Percentiles rank a stretch among this genome's conserved stretches.
Evolutionary conservation across 2,329 filamentous ascomycete genomes (phyloP).

Genomic region (Colletotrichum abscissum): DNA sequence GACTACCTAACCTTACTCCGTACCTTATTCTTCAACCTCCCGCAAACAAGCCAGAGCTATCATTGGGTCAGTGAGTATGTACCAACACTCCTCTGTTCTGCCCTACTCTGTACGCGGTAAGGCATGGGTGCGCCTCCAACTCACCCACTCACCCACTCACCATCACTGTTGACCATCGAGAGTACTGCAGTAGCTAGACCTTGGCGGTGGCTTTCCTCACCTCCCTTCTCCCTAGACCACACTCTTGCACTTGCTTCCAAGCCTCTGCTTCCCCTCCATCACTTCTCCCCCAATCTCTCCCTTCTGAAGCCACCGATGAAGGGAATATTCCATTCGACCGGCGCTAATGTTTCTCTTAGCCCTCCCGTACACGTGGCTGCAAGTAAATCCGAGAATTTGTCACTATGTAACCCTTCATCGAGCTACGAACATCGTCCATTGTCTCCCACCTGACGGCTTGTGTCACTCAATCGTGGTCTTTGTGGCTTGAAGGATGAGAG

Average conservation of each 20-base stretch:
- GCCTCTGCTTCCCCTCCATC: not conserved
- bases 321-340: conserved; percentile 32
- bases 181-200: too few species aligned
- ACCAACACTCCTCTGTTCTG: not conserved
- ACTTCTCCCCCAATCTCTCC: not conserved
- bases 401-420: conserved; percentile 3
- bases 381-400: conserved; percentile 10
- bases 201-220: not conserved
- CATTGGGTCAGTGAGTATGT: not conserved
- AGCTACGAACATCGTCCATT: not conserved
- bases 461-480: conserved; percentile 11
- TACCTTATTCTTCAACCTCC: not conserved
- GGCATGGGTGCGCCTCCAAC: not conserved
- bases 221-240: not conserved
- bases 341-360: conserved; percentile 20
- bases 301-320: not conserved
- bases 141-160: not conserved
- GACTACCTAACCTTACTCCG: not conserved
- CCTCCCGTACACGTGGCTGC: conserved; percentile 34
- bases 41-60: not conserved
- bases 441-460: not conserved
- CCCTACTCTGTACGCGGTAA: not conserved
- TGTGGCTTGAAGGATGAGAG: conserved; percentile 16
- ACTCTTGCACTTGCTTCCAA: not conserved
- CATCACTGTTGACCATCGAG: not conserved